Percentiles rank a stretch among this genome's conserved stretches.
These are phyloP conservation scores for Pyrenula aspistea DNA, from an alignment of 495 filamentous ascomycete species.

Conservation along the genomic window DNA sequence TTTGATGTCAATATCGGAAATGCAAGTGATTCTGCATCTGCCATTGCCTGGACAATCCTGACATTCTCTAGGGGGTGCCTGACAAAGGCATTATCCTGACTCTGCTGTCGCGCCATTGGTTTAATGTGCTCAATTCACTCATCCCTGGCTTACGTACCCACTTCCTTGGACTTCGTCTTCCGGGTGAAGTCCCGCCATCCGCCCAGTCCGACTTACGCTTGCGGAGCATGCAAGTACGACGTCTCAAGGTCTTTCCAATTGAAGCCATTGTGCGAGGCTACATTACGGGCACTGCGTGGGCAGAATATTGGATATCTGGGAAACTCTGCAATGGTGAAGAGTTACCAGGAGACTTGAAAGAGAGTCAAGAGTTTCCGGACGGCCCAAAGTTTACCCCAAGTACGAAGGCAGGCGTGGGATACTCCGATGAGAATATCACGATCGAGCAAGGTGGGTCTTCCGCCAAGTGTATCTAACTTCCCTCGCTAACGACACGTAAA, in stretches of 20 bases:
- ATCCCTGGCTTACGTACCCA: slow-evolving; percentile 65
- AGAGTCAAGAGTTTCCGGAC: slow-evolving; percentile 58
- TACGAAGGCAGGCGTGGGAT: slow-evolving; percentile 78
- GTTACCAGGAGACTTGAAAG: slow-evolving; percentile 52
- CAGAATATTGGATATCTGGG: slow-evolving; percentile 57
- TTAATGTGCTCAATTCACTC: slow-evolving; percentile 51
- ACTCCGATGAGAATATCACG: slow-evolving; percentile 86
- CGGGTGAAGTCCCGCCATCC: slow-evolving; percentile 34
- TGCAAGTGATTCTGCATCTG: slow-evolving; percentile 25
- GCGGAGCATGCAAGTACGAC: slow-evolving; percentile 75
- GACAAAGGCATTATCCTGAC: slow-evolving; percentile 79
- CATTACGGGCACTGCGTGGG: slow-evolving; percentile 88
- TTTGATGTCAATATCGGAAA: slow-evolving; percentile 89
- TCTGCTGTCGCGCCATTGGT: slow-evolving; percentile 76
- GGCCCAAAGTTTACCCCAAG: slow-evolving; percentile 76
- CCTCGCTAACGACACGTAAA: slow-evolving; percentile 5
- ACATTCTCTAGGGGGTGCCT: slow-evolving; percentile 51
- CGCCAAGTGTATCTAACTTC: background rate
- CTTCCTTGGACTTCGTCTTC: slow-evolving; percentile 58
- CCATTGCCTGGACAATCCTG: slow-evolving; percentile 2
- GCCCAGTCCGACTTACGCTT: slow-evolving; percentile 44
- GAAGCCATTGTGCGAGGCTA: slow-evolving; percentile 91
- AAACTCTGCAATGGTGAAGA: slow-evolving; percentile 76
- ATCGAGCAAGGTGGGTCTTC: slow-evolving; percentile 49
- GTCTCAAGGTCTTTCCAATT: slow-evolving; percentile 69